Percentiles rank a stretch among this genome's conserved stretches.
Conservation (phyloP, 495 filamentous ascomycete species). For the Xylaria longipes region DNA sequence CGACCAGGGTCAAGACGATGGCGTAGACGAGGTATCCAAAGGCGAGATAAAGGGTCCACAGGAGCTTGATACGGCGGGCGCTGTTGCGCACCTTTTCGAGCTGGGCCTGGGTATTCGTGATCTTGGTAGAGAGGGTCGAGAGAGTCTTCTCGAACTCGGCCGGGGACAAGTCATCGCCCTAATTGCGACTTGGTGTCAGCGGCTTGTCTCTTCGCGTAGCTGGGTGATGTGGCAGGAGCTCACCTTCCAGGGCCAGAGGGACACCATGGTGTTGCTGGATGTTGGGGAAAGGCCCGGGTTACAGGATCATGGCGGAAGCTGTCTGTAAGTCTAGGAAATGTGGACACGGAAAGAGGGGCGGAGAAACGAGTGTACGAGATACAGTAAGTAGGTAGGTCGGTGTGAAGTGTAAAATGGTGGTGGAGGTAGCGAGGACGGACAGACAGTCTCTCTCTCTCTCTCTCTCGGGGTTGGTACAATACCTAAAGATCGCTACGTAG, state of each 20-base stretch:
- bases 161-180: slow-evolving; percentile 84
- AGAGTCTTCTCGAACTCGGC: slow-evolving; percentile 93
- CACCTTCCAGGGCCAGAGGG: slow-evolving; percentile 83
- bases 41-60: slow-evolving; percentile 87
- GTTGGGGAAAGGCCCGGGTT: slow-evolving; percentile 28
- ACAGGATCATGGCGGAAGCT: slow-evolving; percentile 32
- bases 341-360: neutral
- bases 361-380: neutral
- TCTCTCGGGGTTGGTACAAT: neutral
- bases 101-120: slow-evolving; percentile 70
- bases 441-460: too few species aligned
- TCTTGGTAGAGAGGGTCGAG: slow-evolving; percentile 79
- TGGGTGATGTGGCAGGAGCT: slow-evolving; percentile 24
- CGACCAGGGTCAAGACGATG: slow-evolving; percentile 78
- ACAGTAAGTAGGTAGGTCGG: neutral
- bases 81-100: slow-evolving; percentile 74
- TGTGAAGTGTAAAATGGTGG: neutral
- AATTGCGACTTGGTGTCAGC: slow-evolving; percentile 22
- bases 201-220: neutral
- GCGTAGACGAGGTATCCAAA: slow-evolving; percentile 88
- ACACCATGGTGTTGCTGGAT: slow-evolving; percentile 66
- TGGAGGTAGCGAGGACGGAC: neutral
- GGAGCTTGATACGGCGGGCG: slow-evolving; percentile 77
- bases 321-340: neutral
- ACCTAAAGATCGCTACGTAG: neutral